A percentile compares a stretch with the other conserved stretches of the same genome.
Conservation (phyloP, 148 eudicot species). For the Beta vulgaris region DNA sequence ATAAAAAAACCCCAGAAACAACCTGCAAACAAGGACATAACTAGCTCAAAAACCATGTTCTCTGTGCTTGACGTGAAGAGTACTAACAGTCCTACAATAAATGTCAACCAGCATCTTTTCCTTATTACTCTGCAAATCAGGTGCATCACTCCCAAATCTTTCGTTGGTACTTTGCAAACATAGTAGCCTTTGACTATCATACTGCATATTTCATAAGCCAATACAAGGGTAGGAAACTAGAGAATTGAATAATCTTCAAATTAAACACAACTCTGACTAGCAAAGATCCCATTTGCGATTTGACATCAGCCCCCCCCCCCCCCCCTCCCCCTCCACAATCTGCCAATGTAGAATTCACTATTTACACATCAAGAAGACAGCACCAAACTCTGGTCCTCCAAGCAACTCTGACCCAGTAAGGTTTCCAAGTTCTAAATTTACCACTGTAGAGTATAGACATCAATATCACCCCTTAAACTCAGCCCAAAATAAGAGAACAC, state of each 20-base stretch:
- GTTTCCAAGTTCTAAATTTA: background rate
- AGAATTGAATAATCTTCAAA: background rate
- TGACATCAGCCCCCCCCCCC: background rate
- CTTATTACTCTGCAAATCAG: background rate
- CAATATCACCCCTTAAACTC: background rate
- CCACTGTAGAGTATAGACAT: background rate
- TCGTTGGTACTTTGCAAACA: background rate
- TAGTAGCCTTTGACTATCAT: background rate
- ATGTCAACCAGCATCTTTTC: background rate
- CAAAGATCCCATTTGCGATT: background rate
- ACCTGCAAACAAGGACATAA: background rate
- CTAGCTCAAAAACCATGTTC: background rate
- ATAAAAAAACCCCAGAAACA: background rate
- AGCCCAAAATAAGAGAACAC: background rate
- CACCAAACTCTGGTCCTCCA: background rate
- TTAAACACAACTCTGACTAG: background rate
- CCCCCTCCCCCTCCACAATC: background rate
- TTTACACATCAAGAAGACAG: background rate
- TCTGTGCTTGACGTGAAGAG: background rate
- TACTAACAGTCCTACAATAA: background rate
- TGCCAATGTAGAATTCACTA: background rate
- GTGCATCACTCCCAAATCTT: background rate
- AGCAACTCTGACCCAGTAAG: background rate
- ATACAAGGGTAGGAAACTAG: background rate
- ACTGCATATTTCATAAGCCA: background rate